Evolutionary conservation across 2,329 filamentous ascomycete species (phyloP), one percentile per base, ranked within the genome.

Genomic region (Tolypocladium tundrense): DNA sequence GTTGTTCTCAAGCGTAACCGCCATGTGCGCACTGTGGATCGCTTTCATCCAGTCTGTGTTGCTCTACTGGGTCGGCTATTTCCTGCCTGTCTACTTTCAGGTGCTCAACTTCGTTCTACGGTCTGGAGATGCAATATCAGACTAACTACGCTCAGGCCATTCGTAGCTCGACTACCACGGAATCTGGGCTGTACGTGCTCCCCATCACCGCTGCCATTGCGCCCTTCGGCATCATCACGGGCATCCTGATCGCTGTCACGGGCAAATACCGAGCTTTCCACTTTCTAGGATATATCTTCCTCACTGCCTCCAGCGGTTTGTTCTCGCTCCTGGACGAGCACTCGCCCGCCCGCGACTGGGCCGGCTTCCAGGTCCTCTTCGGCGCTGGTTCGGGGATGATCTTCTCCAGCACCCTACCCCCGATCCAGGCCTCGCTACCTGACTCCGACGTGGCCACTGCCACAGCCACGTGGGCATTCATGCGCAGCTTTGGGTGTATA

Each of bases 41-140:
- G 68, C 66, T 57, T 67, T 65, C 13, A 57, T 76, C 8, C 74
- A 72, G 0, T 67, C 67, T n/a, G 62, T 65, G 3, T 53, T 71
- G 7, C n/a, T 53, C 31, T 31, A 54, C 19, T 39, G 21, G 21
- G 41, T 41, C 7, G 41, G 45, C 21, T 75, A 72, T 63, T 78
- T 78, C 59, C 61, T 78, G 0, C 75, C 77, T 0, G 64, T 80
- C 10, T 80, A 79, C 64, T 79, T 79, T 61, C 77, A 80, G 57
- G 70, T 37, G 35, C 35, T 10, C 10, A 37, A 11, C 8, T 37
- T 13, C 35, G 35, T 37, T 3, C 35, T 37, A 13, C 10, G 35
- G 35, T 37, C 13, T 37, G 35, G 35, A 37, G 35, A 13, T 5
- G 11, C 35, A 37, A 10, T 13, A 37, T 37, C 35, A 4, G 35